Evolutionary conservation across 495 filamentous ascomycete species (phyloP).

Genomic region (Penicillium argentinense): DNA sequence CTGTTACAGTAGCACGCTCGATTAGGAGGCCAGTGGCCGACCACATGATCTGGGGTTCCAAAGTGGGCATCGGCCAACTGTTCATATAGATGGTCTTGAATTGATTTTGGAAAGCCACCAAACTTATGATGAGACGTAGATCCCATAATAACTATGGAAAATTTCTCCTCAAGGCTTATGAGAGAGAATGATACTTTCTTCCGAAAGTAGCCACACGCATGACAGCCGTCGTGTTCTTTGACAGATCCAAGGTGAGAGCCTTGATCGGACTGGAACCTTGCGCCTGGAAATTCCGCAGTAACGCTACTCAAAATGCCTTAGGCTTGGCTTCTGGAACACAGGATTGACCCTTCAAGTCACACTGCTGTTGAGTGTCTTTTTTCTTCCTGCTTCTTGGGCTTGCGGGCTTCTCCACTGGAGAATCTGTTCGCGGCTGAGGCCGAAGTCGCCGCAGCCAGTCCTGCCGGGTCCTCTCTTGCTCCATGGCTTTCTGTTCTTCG

Average conservation of each 20-base stretch:
- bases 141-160: neutral
- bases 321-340: too few relatives aligned
- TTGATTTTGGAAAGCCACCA: constrained; percentile 11
- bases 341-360: too few relatives aligned
- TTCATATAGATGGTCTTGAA: constrained; percentile 2
- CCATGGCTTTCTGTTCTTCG: too few relatives aligned
- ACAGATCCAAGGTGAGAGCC: constrained; percentile 2
- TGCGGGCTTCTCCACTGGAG: too few relatives aligned
- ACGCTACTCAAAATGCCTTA: too few relatives aligned
- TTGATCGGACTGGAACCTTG: neutral
- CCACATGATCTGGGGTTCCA: constrained; percentile 12
- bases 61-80: constrained; percentile 7
- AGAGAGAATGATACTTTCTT: constrained; percentile 6
- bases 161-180: constrained; percentile 4
- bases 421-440: too few relatives aligned
- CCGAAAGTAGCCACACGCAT: constrained; percentile 10
- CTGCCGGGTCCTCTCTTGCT: too few relatives aligned
- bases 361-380: too few relatives aligned
- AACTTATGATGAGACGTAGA: neutral
- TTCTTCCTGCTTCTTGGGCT: too few relatives aligned
- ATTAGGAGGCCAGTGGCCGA: too few relatives aligned
- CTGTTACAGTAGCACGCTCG: too few relatives aligned
- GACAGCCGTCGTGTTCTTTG: constrained; percentile 7
- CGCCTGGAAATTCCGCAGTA: constrained; percentile 3
- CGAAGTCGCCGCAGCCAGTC: too few relatives aligned